Base-by-base conservation (phyloP, 192 early-diverging fungal genomes). In the Backusella morwellensis region DNA sequence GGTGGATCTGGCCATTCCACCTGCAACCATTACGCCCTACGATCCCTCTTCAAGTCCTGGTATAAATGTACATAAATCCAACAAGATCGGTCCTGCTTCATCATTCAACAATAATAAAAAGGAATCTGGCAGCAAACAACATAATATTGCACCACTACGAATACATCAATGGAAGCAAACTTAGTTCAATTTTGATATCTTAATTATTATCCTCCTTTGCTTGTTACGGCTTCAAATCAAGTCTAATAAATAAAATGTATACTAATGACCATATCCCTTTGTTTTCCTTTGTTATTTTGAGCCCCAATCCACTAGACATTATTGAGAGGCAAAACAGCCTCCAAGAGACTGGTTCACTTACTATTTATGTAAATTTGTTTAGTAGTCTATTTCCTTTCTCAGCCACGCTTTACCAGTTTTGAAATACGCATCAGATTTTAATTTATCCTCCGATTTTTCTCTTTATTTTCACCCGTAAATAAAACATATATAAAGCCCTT, bases 161-260 rank as follows among this genome's bases (percentile, higher is more conserved):
- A 70, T 70, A 70, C 68, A 70, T 70, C 68, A 70, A 38, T 70
- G 68, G 68, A 70, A 70, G 41, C 68, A 70, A 12, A 35, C 4
- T 11, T 21, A 70, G 7, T 19, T 35, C 23, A 12, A 12, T 26
- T 63, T 63, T 23, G 56, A 63, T 11, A 3, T 40, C 4, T 40
- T 40, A 6, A 29, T 4, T 29, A 63, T 29, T 63, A 2, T 29
- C 12, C 11, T 63, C 12, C 29, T 63, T 59, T 59, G 5, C 23
- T 59, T 63, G 56, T 63, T 63, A 29, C 8, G 23, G 21, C 23
- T 29, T 29, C 23, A 63, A 63, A 3, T 63, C 12, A 29, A 29
- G 56, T 26, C 11, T 63, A 63, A 63, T 63, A 63, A 63, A 63
- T 63, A 63, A 50, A 63, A 63, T 63, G 56, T 63, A 63, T 14